These are phyloP conservation scores for Quercus phellos DNA, from an alignment of 331 rosid species.

Conservation along the genomic window DNA sequence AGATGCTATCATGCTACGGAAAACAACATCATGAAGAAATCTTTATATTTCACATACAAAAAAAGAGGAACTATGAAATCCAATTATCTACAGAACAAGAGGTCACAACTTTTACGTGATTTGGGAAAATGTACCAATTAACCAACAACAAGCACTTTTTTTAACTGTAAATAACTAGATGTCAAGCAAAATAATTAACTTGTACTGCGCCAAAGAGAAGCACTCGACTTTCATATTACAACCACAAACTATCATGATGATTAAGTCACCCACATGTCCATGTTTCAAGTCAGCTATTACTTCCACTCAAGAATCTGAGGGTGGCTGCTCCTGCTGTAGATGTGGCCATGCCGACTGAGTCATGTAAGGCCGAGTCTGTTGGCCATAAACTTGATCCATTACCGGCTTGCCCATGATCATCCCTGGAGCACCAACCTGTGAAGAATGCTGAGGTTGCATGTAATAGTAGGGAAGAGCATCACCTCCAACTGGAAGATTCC, in stretches of 20 bases:
- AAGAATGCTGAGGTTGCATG: conserved; percentile 41
- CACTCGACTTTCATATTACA: conserved; percentile 1
- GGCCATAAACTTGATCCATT: conserved; percentile 38
- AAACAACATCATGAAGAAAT: not conserved
- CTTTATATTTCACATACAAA: not conserved
- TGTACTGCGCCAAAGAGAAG: conserved; percentile 10
- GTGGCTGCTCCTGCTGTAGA: conserved; percentile 29
- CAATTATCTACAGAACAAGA: not conserved
- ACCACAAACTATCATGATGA: conserved; percentile 7
- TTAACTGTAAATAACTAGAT: conserved; percentile 1
- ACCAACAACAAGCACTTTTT: not conserved
- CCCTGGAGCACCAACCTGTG: conserved; percentile 36
- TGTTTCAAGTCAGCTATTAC: not conserved
- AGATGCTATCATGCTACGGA: not conserved
- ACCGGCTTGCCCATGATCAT: conserved; percentile 43
- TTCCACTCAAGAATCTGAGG: conserved; percentile 37
- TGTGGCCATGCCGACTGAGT: conserved; percentile 33
- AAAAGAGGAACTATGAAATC: not conserved
- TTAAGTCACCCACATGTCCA: conserved; percentile 1
- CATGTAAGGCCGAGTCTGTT: conserved; percentile 22
- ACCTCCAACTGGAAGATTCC: conserved; percentile 28
- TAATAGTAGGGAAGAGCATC: conserved; percentile 49
- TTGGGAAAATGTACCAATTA: not conserved
- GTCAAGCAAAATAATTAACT: conserved; percentile 9
- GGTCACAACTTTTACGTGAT: not conserved